Conservation (phyloP, 2,329 filamentous ascomycete species). For the Beauveria rudraprayagi region DNA sequence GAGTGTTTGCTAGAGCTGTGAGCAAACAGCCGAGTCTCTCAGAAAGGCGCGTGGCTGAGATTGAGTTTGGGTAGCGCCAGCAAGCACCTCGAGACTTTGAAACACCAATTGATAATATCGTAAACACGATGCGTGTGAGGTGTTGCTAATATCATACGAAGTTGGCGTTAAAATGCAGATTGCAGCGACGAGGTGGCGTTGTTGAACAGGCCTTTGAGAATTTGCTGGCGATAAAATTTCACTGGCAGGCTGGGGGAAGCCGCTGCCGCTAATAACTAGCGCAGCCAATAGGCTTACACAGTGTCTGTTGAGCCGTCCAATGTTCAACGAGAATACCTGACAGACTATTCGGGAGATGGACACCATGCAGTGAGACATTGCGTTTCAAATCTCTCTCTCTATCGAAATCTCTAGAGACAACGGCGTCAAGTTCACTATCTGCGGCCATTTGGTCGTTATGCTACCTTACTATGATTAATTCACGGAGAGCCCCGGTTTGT, state of each 20-base stretch:
- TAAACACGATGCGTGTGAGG: neutral
- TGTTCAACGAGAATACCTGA: too few species aligned
- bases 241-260: neutral
- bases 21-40: neutral
- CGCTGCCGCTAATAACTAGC: neutral
- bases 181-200: neutral
- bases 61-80: neutral
- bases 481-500: too few species aligned
- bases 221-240: conserved; percentile 1
- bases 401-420: too few species aligned
- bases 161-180: neutral
- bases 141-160: neutral
- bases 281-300: conserved; percentile 12
- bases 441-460: too few species aligned
- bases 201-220: neutral
- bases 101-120: neutral
- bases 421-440: too few species aligned
- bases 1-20: neutral
- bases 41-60: neutral
- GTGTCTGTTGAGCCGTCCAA: neutral
- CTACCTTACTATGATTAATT: too few species aligned
- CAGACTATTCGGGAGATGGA: too few species aligned
- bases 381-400: too few species aligned
- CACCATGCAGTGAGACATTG: too few species aligned
- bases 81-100: neutral